Base-by-base conservation (phyloP, 129 eudicot species). In the Flaveria bidentis region DNA sequence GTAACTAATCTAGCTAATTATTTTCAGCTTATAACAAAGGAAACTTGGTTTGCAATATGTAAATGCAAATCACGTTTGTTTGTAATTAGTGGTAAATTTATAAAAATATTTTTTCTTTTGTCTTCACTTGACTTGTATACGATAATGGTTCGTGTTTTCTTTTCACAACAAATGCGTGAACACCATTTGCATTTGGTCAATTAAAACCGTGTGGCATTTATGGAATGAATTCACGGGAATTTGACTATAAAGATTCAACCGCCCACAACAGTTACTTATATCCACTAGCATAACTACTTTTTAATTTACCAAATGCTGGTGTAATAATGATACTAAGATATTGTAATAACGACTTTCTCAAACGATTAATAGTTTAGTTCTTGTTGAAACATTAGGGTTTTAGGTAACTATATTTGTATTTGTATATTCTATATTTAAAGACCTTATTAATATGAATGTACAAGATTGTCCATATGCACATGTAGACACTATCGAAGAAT, bases 201-300 rank as follows among this genome's bases (percentile, higher is more conserved):
- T 12, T 45, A 70, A 69, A 57, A 58, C 46, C 17, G 44, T 42
- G 75, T 67, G 51, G 78, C 53, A 49, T 72, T 5, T 56, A 58
- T 73, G 73, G 67, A 73, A 42, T 80, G 68, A 36, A 30, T 44
- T 80, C 83, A 80, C 79, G 75, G 52, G 76, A 36, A 52, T 50
- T 61, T 72, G 57, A 73, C 68, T 28, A 33, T 22, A 45, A 45
- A 72, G 17, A 5, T 25, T 78, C 63, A 78, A 78, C 82, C 5
- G 70, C 82, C 25, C 49, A 13, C 14, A 65, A 22, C 64, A 64
- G 64, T 75, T 62, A 52, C 22, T 52, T 53, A 33, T 64, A 64
- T 33, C 72, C 63, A 62, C 50, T 17, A 30, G 9, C 26, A 25
- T 53, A 74, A 49, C 2, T 2, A 67, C 16, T 33, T 15, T 25